Evolutionary conservation across 495 filamentous ascomycete species (phyloP), one percentile per base, ranked within the genome.

Genomic region (Emericellopsis terricola): DNA sequence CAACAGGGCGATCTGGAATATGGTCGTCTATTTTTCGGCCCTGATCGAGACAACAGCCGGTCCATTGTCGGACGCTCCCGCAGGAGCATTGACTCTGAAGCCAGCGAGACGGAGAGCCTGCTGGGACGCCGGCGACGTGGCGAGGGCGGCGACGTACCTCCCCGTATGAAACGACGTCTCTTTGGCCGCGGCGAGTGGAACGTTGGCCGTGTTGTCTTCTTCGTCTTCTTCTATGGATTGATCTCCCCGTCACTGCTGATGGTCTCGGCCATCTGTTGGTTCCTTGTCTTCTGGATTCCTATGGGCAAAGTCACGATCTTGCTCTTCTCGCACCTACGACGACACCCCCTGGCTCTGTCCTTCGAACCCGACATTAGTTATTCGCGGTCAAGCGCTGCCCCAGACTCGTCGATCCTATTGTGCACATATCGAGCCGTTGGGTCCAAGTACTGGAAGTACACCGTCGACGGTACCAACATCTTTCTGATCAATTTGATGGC

Each of bases 391-490:
- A 64, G 68, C 16, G 73, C 73, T 5, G 68, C 67, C 6, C 73
- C 73, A 8, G 76, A 85, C 26, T 79, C 83, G 23, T 89, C 83
- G 15, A 86, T 99, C 34, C 60, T 99, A 28, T 61, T 99, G 8
- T 99, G 89, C 65, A 96, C 91, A 9, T 96, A 99, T 55, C 81
- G 91, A 39, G 89, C 87, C 19, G 87, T 86, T 10, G 89, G 89
- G 15, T 56, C 75, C 30, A 84, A 87, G 53, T 99, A 99, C 57
- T 99, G 91, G 84, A 99, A 96, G 52, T 99, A 99, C 53, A 99
- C 89, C 10, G 66, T 99, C 39, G 89, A 94, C 45, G 89, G 89
- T 34, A 96, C 91, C 29, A 99, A 99, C 56, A 87, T 99, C 47
- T 94, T 96, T 57, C 72, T 99, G 46, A 92, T 99, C 60, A 99